Evolutionary conservation across 108 stramenopile genomes (phyloP), one percentile per base, ranked within the genome.

Genomic region (Cylindrotheca closterium): DNA sequence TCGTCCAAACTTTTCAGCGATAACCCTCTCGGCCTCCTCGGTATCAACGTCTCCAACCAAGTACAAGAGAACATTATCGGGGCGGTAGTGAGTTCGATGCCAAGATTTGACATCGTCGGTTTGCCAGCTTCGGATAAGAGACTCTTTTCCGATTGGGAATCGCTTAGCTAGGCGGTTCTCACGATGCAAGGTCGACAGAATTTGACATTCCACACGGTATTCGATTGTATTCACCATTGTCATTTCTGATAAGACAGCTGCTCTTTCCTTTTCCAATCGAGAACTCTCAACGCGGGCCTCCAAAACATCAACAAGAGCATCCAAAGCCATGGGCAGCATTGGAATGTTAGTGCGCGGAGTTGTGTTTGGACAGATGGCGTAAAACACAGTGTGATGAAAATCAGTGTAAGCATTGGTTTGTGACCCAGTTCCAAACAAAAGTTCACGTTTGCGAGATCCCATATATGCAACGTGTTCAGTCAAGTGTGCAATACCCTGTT

Each of bases 391-490:
- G 75, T 98, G 98, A 73, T 98, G 98, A 75, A 98, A 98, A 70
- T 98, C 98, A 49, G 98, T 98, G 77, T 96, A 98, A 10, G 98
- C 98, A 61, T 97, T 97, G 19, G 97, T 96, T 77, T 96, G 94
- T 17, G 81, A 86, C 0, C 96, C 98, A 12, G 96, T 97, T 30
- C 96, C 96, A 70, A 96, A 96, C 30, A 98, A 85, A 10, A 94
- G 85, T 80, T 96, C 96, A 8, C 97, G 77, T 67, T 97, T 97
- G 8, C 94, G 82, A 49, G 89, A 91, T 49, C 98, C 98, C 98
- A 98, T 98, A 87, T 98, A 97, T 19, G 96, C 95, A 0, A 98
- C 96, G 70, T 98, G 98, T 79, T 98, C 98, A 33, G 97, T 95
- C 26, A 98, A 80, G 68, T 98, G 98, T 8, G 96, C 96, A 77